A percentile compares a stretch with the other conserved stretches of the same genome.
Evolutionary conservation across 495 filamentous ascomycete species (phyloP).

Genomic region (Aspergillus olivimuriae): DNA sequence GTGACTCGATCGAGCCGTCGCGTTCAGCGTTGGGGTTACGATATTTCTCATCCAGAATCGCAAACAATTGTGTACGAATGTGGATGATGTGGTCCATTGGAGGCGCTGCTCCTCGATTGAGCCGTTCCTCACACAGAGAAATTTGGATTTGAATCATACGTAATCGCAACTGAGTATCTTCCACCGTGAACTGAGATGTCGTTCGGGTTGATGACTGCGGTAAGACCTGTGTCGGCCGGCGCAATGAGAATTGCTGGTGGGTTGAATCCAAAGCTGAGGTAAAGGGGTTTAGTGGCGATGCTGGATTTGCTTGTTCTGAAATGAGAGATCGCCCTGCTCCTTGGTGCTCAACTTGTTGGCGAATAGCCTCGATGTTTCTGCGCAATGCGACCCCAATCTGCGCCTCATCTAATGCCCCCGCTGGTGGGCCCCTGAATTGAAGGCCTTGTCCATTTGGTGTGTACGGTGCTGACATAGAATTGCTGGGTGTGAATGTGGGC

Average conservation of each 20-base stretch:
- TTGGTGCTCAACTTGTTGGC: constrained; percentile 15
- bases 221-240: too few species aligned
- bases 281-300: background rate
- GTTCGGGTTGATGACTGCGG: constrained; percentile 8
- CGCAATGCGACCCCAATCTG: constrained; percentile 14
- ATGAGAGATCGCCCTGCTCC: constrained; percentile 4
- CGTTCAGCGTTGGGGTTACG: constrained; percentile 15
- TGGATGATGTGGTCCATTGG: constrained; percentile 25
- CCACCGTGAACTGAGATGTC: constrained; percentile 4
- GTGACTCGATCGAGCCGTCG: constrained; percentile 17
- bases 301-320: constrained; percentile 2
- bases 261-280: constrained; percentile 3
- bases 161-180: constrained; percentile 17
- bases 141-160: constrained; percentile 27
- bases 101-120: constrained; percentile 27
- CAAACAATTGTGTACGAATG: constrained; percentile 27
- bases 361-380: constrained; percentile 15
- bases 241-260: constrained; percentile 4
- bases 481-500: constrained; percentile 4
- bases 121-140: constrained; percentile 32
- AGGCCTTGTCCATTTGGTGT: constrained; percentile 9
- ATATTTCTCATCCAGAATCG: constrained; percentile 25
- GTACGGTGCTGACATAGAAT: constrained; percentile 7
- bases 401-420: constrained; percentile 6
- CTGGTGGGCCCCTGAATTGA: constrained; percentile 8